phyloP scores from a whole-genome alignment of 305 asterid genomes.

The Rubia tinctorum region DNA sequence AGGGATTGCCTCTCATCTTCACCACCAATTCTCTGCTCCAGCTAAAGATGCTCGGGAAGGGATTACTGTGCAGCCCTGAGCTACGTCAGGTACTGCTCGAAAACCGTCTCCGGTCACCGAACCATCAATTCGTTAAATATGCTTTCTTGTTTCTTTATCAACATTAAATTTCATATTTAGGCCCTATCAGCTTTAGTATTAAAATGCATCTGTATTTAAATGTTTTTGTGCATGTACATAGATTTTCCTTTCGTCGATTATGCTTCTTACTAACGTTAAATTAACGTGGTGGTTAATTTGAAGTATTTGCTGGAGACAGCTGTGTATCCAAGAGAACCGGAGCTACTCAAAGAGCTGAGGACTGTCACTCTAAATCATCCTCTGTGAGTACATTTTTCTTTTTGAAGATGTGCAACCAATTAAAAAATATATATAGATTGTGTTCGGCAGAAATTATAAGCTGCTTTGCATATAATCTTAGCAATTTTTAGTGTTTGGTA shows the following conservation, averaged over 20 bases:
- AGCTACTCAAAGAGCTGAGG: constrained; percentile 48
- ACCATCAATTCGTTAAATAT: too few species aligned
- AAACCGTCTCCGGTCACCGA: background rate
- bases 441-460: too few species aligned
- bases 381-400: constrained; percentile 2
- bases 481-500: too few species aligned
- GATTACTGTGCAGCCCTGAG: background rate
- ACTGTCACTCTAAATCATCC: constrained; percentile 36
- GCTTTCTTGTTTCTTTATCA: too few species aligned
- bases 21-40: background rate
- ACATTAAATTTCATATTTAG: too few species aligned
- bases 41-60: background rate
- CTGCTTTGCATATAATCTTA: too few species aligned
- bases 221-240: too few species aligned
- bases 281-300: background rate
- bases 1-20: background rate
- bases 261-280: background rate
- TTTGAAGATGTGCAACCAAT: too few species aligned
- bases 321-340: constrained; percentile 10
- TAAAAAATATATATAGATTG: too few species aligned
- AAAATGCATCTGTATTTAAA: too few species aligned
- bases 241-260: too few species aligned
- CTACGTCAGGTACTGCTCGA: background rate
- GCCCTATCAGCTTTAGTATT: too few species aligned
- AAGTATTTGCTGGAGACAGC: constrained; percentile 9